Base-by-base conservation (phyloP, 2,329 filamentous ascomycete genomes). In the Blastomyces emzantsi region DNA sequence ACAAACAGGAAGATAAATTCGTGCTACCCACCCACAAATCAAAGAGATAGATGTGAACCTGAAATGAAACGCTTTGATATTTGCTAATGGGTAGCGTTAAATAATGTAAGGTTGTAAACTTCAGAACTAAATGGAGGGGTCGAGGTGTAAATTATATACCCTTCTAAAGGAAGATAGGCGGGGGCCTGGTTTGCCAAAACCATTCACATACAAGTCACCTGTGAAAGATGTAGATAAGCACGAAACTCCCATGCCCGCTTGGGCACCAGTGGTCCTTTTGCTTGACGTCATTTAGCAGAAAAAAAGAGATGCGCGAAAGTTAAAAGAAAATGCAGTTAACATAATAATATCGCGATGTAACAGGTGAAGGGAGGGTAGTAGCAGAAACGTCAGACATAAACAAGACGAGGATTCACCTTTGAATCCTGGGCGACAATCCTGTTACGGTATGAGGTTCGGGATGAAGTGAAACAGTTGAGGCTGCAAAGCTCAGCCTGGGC, bases 241-340 rank as follows among this genome's bases (percentile, higher is more conserved):
- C 2, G 33, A 57, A 33, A 19, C 8, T 25, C 19, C 19, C 11
- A 36, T 55, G 19, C 33, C 17, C 19, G 17, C 30, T 22, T 25
- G 33, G 55, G 55, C 33, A 43, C 1, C 4, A 7, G 36, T 8
- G 55, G 55, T 25, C 19, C 22, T 2, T 22, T 25, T 17, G 17
- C 28, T 58, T 43, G 55, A 58, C 55, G 36, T 58, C 36, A 58
- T 41, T 22, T 22, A 41, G 55, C 36, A 58, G n/a, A 22, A 41
- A 43, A 8, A 11, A 43, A 28, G n/a, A 17, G 15, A 36, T 17
- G 33, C 6, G 15, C 6, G 6, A 43, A 25, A 9, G 25, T 25
- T 43, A 5, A 57, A 41, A 41, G 19, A 41, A 39, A 41, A 28
- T 25, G 55, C 25, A 52, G 15, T 52, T 28, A 19, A 25, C 3